These are phyloP conservation scores for Hypoxylon sp. DNA, from an alignment of 2,329 filamentous ascomycete genomes.

Conservation along the genomic window DNA sequence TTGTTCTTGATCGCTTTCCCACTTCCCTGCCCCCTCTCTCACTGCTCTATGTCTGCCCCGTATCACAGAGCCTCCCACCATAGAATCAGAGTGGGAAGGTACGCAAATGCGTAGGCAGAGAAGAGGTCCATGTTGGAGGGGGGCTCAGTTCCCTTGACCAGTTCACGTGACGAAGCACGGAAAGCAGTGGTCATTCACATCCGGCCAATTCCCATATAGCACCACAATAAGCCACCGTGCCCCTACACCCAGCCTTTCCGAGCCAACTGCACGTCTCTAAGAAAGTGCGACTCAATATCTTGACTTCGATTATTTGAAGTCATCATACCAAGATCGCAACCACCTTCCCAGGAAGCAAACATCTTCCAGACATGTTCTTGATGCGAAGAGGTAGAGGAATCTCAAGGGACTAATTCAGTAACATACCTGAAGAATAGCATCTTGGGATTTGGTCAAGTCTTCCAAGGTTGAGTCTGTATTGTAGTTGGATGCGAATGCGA, in stretches of 20 bases:
- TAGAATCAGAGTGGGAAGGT: neutral
- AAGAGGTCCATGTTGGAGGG: neutral
- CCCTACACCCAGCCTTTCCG: neutral
- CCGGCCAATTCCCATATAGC: neutral
- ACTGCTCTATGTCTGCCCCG: neutral
- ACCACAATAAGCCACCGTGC: neutral
- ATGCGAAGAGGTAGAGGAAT: neutral
- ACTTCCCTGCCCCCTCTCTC: neutral
- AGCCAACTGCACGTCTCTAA: neutral
- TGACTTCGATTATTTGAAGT: neutral
- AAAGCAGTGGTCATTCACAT: conserved; percentile 5
- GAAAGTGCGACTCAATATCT: neutral
- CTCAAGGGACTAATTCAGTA: neutral
- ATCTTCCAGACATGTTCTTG: neutral
- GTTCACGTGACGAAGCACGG: conserved; percentile 37
- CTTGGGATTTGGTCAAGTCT: conserved; percentile 5
- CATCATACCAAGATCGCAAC: neutral
- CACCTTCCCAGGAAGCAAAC: neutral
- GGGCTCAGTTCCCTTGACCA: neutral
- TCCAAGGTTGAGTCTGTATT: neutral
- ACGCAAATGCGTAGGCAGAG: neutral
- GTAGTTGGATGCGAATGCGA: conserved; percentile 23
- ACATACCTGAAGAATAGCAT: conserved; percentile 52
- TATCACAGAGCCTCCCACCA: neutral
- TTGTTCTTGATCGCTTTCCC: neutral